Base-by-base conservation (phyloP, 1,139 yeast genomes). In the Debaryomyces nepalensis region DNA sequence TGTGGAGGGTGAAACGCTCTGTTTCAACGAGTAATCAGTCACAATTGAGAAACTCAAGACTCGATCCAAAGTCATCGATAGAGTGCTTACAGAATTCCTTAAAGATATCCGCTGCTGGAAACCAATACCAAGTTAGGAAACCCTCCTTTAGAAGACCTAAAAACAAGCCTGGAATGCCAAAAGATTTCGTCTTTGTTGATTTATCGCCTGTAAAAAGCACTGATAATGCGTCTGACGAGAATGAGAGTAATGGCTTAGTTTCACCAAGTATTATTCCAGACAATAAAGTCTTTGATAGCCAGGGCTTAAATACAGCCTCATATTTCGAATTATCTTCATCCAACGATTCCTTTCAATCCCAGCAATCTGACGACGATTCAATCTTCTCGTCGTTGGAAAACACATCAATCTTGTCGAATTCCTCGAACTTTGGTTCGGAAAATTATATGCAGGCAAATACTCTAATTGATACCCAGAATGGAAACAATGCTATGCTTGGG, bases 111-210 rank as follows among this genome's bases (percentile, higher is more conserved):
- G 70, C 73, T 46, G 69, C 69, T 33, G 63, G 63, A 33, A 55
- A 51, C 18, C 55, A 60, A 38, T 63, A 56, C 54, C 59, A 70
- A 18, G 66, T 68, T 16, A 74, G 66, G 51, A 73, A 75, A 50
- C 71, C 77, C 11, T 76, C 77, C 15, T 64, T 71, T 42, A 72
- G 73, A 54, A 68, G 81, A 58, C 81, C 82, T 19, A 73, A 71
- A 61, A 68, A 68, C 53, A 73, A 64, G 53, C 80, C 80, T 5
- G 81, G 81, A 6, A 67, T 64, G 63, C 79, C 77, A 42, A 71
- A 70, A 54, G 79, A 75, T 53, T 77, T 75, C 50, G 81, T 77
- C 14, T 77, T 77, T 54, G 81, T 77, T 33, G 81, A 77, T 53
- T 65, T 77, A 47, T 74, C 80, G 14, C 82, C 82, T 16, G 71